Base-by-base conservation (phyloP, 495 filamentous ascomycete genomes). In the Thermothielavioides terrestris region DNA sequence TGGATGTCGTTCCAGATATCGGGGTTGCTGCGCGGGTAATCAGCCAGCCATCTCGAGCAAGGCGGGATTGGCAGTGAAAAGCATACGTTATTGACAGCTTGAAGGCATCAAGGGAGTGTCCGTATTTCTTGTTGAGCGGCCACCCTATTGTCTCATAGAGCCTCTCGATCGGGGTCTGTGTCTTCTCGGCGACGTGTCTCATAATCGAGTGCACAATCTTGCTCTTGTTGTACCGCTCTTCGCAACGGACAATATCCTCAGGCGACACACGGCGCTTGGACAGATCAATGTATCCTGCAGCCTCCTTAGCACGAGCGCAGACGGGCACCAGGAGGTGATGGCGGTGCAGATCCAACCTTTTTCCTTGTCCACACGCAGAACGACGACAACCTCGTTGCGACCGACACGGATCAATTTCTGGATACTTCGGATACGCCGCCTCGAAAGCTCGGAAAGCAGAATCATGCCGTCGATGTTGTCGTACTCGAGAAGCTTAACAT, bases 391-490 rank as follows among this genome's bases (percentile, higher is more conserved):
- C 66, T 98, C 92, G 62, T 98, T 98, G 49, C 92, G 82, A 22
- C 94, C 92, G 50, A 98, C 94, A 40, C 92, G 85, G 63, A 98
- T 98, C 42, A 98, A 81, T 76, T 98, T 98, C 68, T 98, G 92
- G 62, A 98, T 98, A 79, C 83, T 89, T 71, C 92, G 76, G 60
- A 98, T 98, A 78, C 92, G 91, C 70, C 92, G 83, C 70, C 92
- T 79, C 22, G 94, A 97, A 41, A 98, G 79, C 67, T 98, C 92
- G 58, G 86, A 92, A 53, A 98, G 85, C 41, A 98, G 77, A 55
- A 98, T 98, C 92, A 98, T 98, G 75, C 92, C 92, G 67, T 98
- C 92, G 69, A 98, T 98, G 73, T 96, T 94, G 68, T 97, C 92
- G 69, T 98, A 98, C 73, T 98, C 92, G 58, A 98, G 83, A 23